Conservation (phyloP, 202 grass and related monocot species). For the Schoenoplectus tabernaemontani region DNA sequence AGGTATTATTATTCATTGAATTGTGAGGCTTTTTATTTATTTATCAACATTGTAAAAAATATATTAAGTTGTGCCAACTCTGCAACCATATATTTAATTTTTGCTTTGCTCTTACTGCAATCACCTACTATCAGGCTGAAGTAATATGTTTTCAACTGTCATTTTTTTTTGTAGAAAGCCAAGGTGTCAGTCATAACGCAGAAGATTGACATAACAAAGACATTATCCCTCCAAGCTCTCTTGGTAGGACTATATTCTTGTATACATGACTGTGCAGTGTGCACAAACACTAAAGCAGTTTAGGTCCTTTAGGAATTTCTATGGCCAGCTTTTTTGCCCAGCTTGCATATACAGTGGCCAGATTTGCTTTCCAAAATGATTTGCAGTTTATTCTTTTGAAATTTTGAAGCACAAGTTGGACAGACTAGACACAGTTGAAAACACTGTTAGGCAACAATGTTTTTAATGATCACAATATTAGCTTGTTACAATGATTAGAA, state of each 20-base stretch:
- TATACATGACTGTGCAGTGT: neutral
- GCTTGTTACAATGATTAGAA: neutral
- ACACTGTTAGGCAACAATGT: neutral
- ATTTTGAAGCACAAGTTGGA: neutral
- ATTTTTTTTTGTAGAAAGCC: neutral
- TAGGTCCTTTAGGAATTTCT: neutral
- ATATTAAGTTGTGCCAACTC: neutral
- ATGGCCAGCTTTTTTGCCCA: neutral
- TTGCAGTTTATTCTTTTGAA: neutral
- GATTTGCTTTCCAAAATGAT: neutral
- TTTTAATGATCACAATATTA: neutral
- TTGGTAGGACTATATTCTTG: neutral
- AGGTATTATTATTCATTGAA: neutral
- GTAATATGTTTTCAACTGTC: neutral
- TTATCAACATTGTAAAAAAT: neutral
- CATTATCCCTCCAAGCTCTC: neutral
- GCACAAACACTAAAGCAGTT: no score
- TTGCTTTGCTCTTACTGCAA: neutral
- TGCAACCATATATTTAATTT: neutral
- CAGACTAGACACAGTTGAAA: neutral
- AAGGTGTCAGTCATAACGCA: neutral
- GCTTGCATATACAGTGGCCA: neutral
- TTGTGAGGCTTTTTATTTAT: neutral
- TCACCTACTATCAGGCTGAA: neutral
- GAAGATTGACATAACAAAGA: conserved; percentile 13